Percentiles rank a stretch among this genome's conserved stretches.
Evolutionary conservation across 306 rosid species (phyloP).

Genomic region (Fragaria nilgerrensis): DNA sequence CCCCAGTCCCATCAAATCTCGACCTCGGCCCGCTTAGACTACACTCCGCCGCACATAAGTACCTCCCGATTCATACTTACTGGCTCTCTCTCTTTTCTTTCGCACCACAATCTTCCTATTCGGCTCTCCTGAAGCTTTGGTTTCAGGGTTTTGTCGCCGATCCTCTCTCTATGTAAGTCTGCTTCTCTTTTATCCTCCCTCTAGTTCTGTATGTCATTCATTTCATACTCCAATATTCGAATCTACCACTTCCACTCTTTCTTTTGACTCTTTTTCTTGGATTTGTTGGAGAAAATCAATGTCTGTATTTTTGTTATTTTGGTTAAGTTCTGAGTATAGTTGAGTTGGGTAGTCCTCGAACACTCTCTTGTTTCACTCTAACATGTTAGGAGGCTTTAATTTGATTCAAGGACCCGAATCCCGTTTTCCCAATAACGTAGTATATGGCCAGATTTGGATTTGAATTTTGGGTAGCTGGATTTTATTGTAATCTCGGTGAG

Average conservation of each 20-base stretch:
- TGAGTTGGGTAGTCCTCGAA: background rate
- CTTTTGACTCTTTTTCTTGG: background rate
- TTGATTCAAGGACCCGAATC: background rate
- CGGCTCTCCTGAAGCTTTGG: background rate
- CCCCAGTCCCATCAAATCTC: background rate
- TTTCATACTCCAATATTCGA: background rate
- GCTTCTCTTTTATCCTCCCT: background rate
- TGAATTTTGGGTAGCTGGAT: background rate
- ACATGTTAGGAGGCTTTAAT: background rate
- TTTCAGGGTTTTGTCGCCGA: conserved; percentile 3
- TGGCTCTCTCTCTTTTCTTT: background rate
- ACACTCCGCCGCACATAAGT: background rate
- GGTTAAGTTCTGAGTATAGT: background rate
- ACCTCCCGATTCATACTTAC: background rate
- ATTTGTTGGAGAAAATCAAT: background rate
- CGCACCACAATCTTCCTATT: background rate
- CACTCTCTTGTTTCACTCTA: too few relatives aligned
- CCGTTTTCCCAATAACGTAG: background rate
- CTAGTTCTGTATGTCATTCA: background rate
- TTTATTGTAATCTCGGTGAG: background rate
- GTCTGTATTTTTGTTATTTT: background rate
- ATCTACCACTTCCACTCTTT: background rate
- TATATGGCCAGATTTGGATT: background rate
- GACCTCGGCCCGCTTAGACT: background rate
- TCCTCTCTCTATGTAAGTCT: background rate